Base-by-base conservation (phyloP, 2,329 filamentous ascomycete species). In the Diaporthe capsici region DNA sequence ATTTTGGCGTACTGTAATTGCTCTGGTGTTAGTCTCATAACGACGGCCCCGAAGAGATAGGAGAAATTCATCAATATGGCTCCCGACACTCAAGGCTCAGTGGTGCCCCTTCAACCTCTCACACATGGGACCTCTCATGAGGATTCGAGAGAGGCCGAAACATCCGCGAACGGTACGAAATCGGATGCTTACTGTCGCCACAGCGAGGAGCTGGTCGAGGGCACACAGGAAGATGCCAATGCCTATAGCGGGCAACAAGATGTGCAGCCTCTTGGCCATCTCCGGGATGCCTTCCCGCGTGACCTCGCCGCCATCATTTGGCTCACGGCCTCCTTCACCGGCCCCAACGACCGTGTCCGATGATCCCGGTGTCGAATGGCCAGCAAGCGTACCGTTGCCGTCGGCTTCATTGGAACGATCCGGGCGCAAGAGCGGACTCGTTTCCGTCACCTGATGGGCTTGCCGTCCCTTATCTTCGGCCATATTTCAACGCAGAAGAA, bases 151-250 rank as follows among this genome's bases (percentile, higher is more conserved):
- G 57, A 39, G 17, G 12, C n/a, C 20, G 1, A 17, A 47, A 17
- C 44, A 25, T n/a, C 5, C 13, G 4, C 12, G 63, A 39, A 39
- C 6, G 12, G 4, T 4, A 3, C 28, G 22, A 4, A 17, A 25
- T 7, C 1, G 20, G 15, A 39, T 28, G 22, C 65, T 70, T 42
- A 70, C 65, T 13, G 90, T 92, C n/a, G 92, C 91, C 67, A 96
- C 91, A 42, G 94, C 92, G 72, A 96, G 91, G 0, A 94, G 94
- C 82, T 95, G 93, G 81, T 96, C 94, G 70, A 93, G 88, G 5
- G 94, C 93, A 28, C 92, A 89, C 10, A 96, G 87, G 81, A 94
- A 94, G 39, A 85, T 83, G 39, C 84, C 84, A 47, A 86, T 82
- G n/a, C 83, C 84, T 17, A 86, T 80, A 42, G 84, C 83, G 7